Conservation (phyloP, 306 rosid genomes). For the Neltuma alba region DNA sequence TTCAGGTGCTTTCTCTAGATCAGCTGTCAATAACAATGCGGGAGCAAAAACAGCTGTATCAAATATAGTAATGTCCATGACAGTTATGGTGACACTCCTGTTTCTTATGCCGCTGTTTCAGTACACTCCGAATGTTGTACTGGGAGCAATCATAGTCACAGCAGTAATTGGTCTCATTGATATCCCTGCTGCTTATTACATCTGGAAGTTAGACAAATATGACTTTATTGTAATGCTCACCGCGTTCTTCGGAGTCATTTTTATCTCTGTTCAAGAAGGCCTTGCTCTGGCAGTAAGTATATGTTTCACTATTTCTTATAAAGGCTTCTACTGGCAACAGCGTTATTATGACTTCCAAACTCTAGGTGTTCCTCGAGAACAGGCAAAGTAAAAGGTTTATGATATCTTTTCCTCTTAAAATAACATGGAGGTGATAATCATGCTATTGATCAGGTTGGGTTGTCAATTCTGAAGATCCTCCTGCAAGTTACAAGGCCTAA, state of each 20-base stretch:
- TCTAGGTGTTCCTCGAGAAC: neutral
- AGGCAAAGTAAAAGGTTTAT: neutral
- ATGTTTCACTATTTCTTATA: slow-evolving; percentile 4
- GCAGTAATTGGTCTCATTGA: slow-evolving; percentile 94
- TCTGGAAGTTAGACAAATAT: slow-evolving; percentile 88
- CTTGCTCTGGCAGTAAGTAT: slow-evolving; percentile 87
- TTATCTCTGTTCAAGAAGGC: slow-evolving; percentile 83
- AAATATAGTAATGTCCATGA: slow-evolving; percentile 85
- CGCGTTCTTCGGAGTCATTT: slow-evolving; percentile 86
- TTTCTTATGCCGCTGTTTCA: slow-evolving; percentile 93
- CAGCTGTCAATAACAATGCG: slow-evolving; percentile 93
- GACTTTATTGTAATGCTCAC: slow-evolving; percentile 76
- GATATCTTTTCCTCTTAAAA: neutral
- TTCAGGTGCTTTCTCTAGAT: slow-evolving; percentile 89
- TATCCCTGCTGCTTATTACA: slow-evolving; percentile 69
- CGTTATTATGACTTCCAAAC: neutral
- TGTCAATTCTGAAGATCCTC: slow-evolving; percentile 78
- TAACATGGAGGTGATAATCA: slow-evolving; percentile 22
- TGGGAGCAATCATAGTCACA: slow-evolving; percentile 89
- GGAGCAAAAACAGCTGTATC: slow-evolving; percentile 92
- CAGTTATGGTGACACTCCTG: slow-evolving; percentile 92
- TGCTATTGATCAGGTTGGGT: slow-evolving; percentile 62
- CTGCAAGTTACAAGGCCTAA: slow-evolving; percentile 88
- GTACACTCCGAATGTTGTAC: slow-evolving; percentile 85
- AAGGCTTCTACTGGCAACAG: neutral